Percentiles rank a stretch among this genome's conserved stretches.
phyloP scores from a whole-genome alignment of 768 basidiomycete species.

The Botryobasidium botryosum region DNA sequence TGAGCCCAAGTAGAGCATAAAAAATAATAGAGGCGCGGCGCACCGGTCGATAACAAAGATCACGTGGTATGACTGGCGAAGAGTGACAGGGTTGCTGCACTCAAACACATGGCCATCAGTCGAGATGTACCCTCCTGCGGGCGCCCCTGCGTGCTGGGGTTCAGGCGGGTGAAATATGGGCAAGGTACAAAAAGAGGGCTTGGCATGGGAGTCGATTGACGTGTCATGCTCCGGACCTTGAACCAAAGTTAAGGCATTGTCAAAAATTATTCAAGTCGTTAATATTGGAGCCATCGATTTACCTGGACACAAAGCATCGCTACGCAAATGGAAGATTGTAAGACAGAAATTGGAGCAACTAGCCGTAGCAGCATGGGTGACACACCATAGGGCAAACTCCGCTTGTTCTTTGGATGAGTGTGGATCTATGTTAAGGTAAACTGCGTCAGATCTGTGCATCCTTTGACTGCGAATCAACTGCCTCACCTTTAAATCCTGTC shows the following conservation, averaged over 20 bases:
- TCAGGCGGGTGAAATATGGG: conserved; percentile 34
- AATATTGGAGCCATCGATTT: conserved; percentile 20
- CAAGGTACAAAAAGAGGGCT: conserved; percentile 40
- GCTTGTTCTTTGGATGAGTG: conserved; percentile 16
- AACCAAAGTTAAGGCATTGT: conserved; percentile 14
- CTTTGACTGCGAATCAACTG: no score
- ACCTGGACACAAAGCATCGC: conserved; percentile 19
- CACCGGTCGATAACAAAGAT: conserved; percentile 20
- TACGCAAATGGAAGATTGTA: background rate
- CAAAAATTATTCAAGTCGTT: conserved; percentile 17
- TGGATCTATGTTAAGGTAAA: background rate
- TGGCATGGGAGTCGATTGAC: conserved; percentile 15
- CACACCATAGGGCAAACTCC: conserved; percentile 32
- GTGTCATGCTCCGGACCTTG: background rate
- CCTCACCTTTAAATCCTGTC: background rate
- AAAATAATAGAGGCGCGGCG: background rate
- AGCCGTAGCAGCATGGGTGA: conserved; percentile 19
- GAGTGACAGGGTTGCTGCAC: conserved; percentile 35
- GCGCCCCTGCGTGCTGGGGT: conserved; percentile 16
- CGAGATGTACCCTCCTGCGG: conserved; percentile 31
- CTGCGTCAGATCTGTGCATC: no score
- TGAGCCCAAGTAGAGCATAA: background rate
- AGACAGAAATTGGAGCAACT: background rate
- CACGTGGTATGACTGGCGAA: conserved; percentile 39
- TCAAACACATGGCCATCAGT: conserved; percentile 37